These are phyloP conservation scores for Colletotrichum lupini DNA, from an alignment of 2,329 filamentous ascomycete species.

Conservation along the genomic window DNA sequence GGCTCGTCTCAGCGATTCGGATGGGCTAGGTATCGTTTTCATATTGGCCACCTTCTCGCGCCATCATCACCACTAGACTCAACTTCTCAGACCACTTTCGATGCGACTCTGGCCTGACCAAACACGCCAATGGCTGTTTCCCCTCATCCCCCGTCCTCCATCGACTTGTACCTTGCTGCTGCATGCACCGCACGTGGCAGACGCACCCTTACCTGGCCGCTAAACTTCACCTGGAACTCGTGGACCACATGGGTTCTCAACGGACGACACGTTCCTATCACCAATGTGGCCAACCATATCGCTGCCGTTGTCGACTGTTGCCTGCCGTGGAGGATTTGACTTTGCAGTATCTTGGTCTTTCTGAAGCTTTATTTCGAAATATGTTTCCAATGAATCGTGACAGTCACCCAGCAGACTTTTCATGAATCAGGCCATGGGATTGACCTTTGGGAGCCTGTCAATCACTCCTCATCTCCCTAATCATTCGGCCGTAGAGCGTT, in stretches of 20 bases:
- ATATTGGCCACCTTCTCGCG: neutral
- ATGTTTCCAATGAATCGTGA: neutral
- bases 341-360: neutral
- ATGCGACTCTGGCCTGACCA: conserved; percentile 11
- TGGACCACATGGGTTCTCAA: conserved; percentile 10
- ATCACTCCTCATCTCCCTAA: neutral
- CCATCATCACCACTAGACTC: conserved; percentile 8
- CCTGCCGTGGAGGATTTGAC: neutral
- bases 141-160: conserved; percentile 14
- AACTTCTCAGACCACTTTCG: conserved; percentile 26
- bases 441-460: neutral
- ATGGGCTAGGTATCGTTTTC: neutral
- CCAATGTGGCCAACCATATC: neutral
- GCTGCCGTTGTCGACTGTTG: neutral
- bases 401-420: neutral
- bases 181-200: conserved; percentile 34
- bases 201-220: conserved; percentile 8
- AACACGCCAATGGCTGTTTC: conserved; percentile 17
- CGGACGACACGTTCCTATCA: conserved; percentile 9
- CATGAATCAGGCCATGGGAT: neutral
- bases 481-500: neutral
- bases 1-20: conserved; percentile 24
- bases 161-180: conserved; percentile 1
- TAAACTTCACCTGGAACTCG: conserved; percentile 7
- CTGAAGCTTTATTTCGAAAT: neutral